Evolutionary conservation across 192 early-diverging fungal species (phyloP), one percentile per base, ranked within the genome.

Genomic region (Backusella macrospora): DNA sequence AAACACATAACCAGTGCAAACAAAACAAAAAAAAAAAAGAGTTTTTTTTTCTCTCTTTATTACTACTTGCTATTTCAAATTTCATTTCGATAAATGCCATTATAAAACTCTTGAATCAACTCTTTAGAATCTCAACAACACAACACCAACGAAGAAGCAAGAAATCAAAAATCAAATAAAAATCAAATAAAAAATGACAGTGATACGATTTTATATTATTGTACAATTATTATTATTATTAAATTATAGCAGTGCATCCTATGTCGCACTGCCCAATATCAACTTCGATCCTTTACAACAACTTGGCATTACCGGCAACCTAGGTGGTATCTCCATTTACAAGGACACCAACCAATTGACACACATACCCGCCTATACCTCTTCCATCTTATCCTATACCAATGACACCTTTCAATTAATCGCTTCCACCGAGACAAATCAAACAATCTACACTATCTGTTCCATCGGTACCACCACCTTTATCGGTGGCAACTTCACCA

Each of bases 401-500:
- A 76, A 71, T 16, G 29, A 37, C 21, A 73, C 74, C 13, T 73
- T 80, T 39, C 38, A 73, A 42, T 14, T 75, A 0, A 42, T 80
- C 14, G 55, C 66, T 0, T 71, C 78, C 7, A 42, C 76, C 4
- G 29, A 14, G 12, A 10, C 64, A 4, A 73, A 75, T 42, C 73
- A 74, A 12, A 34, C 66, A 29, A 76, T 82, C 23, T 72, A 73
- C 14, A 44, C 69, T 4, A 38, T 66, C 8, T 82, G 80, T 48
- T 23, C 38, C 1, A 39, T 77, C 9, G 38, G 26, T 6, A 48
- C 48, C 55, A 62, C 73, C 38, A 44, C 74, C 14, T 47, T 78
- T 12, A 69, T 81, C 21, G 80, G 43, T 23, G 80, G 80, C 21
- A 65, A 75, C 18, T 82, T 82, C 26, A 52, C 73, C 8, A 62